phyloP scores from a whole-genome alignment of 164 flowering plant genomes.

The Nymphaea colorata region DNA sequence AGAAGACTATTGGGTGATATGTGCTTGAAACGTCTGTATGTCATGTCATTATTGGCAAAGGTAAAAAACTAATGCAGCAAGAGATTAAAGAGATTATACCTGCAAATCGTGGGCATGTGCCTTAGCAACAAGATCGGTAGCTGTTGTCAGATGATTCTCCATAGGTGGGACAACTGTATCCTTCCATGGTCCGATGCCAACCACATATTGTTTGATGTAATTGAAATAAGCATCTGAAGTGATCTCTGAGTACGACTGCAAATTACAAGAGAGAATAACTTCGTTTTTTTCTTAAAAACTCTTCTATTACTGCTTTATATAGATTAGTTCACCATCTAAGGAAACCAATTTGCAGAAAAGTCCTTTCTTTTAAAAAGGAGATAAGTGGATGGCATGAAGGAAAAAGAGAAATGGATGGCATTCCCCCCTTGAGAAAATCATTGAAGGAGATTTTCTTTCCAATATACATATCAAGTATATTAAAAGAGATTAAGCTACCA shows the following conservation, averaged over 20 bases:
- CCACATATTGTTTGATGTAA: slow-evolving; percentile 73
- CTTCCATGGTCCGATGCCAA: slow-evolving; percentile 97
- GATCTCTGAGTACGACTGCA: slow-evolving; percentile 82
- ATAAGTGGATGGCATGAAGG: no score
- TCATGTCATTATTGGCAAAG: no score
- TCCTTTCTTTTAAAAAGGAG: no score
- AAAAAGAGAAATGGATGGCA: no score
- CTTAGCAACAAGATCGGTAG: slow-evolving; percentile 83
- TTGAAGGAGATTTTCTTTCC: no score
- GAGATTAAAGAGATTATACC: slow-evolving; percentile 15
- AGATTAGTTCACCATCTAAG: background rate
- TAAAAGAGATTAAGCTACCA: no score
- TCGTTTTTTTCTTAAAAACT: background rate
- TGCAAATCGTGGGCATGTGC: slow-evolving; percentile 83
- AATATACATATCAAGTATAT: no score
- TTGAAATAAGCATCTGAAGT: slow-evolving; percentile 73
- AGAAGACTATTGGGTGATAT: no score
- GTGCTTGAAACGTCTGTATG: no score
- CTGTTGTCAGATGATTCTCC: slow-evolving; percentile 41
- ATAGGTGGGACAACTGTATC: slow-evolving; percentile 65
- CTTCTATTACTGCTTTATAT: background rate
- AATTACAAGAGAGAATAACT: background rate
- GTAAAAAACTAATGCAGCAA: background rate
- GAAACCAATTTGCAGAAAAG: no score
- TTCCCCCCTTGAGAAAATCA: no score